Base-by-base conservation (phyloP, 352 stramenopile species). In the Phytophthora quininea region DNA sequence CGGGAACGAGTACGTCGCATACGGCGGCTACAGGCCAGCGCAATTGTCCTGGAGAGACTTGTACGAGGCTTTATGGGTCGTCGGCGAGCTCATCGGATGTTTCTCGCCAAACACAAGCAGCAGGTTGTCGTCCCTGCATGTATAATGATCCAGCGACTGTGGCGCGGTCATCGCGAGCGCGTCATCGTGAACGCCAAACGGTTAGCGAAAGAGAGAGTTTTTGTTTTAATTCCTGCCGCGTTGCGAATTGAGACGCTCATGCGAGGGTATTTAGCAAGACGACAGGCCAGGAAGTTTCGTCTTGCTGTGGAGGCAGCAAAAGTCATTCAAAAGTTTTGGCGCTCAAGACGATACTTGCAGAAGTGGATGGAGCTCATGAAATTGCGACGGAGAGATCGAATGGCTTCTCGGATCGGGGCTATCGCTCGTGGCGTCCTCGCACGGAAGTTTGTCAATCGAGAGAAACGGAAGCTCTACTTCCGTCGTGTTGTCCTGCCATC, bases 371-470 rank as follows among this genome's bases (percentile, higher is more conserved):
- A 79, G 9, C 58, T 86, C 9, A 80, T 92, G 74, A 64, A 62
- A 6, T 52, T 76, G 15, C 82, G 84, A 1, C 76, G 71, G 1
- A 67, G 50, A 8, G 69, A 91, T 27, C 74, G 66, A n/a, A 86
- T 90, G 82, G 85, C 87, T 0, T 83, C 82, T 6, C 66, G 67
- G 8, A 91, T 95, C 31, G 85, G 83, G 2, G 78, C 84, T 11
- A 53, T 88, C n/a, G 85, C 74, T 15, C 71, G 87, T 33, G 84
- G 80, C 1, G 86, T 83, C 54, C 70, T 95, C 1, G 73, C 77
- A 0, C 76, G 85, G 42, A 83, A 88, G 30, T 91, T 89, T 37
- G 69, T 80, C 14, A 46, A 74, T 43, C 76, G 77, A 8, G 79
- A 92, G 51, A 77, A 73, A 24, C 74, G 80, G 1, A 79, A 77